Evolutionary conservation across 2,329 filamentous ascomycete genomes (phyloP), one percentile per base, ranked within the genome.

Genomic region (Bipolaris sorokiniana): DNA sequence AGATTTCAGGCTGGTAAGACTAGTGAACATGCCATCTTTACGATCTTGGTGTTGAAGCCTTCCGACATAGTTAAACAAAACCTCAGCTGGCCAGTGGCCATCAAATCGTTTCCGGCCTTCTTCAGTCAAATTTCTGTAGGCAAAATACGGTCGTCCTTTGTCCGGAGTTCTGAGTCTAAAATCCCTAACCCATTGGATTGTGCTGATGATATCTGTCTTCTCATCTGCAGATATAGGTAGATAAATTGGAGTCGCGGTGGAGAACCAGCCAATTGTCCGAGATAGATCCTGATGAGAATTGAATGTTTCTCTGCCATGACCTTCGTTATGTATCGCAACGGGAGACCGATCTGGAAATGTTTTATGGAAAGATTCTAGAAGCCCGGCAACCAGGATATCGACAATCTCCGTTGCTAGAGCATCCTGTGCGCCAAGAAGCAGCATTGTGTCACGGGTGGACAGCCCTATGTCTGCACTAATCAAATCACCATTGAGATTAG

Each of bases 221-320:
- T 73, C 68, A 15, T 69, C 65, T 2, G 54, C 20, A 3, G 64
- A 44, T 2, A 71, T 58, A 7, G 70, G 69, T 4, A 74, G 53
- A 54, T 65, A 56, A 5, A 75, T 68, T 1, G 72, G 71, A 7
- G 64, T 63, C 11, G 75, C 47, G 7, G 79, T 80, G 0, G 81
- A 83, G 56, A 83, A 83, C 81, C 81, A 83, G 6, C 81, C 81
- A 2, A 83, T 75, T 1, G 81, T 83, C 5, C 79, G 75, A 2
- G 80, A 81, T 5, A 83, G 74, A 46, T 83, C 81, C 46, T 83
- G 77, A 2, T 73, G 73, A 0, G 72, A 47, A 48, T 81, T 75
- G 74, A 80, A 82, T 0, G 77, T 70, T 62, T 82, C 80, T 37
- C 81, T 71, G 7, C 81, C 81, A 45, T 83, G 81, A 0, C 80